A percentile compares a stretch with the other conserved stretches of the same genome.
phyloP scores from a whole-genome alignment of 2,329 filamentous ascomycete species.

The Aureobasidium sp. region DNA sequence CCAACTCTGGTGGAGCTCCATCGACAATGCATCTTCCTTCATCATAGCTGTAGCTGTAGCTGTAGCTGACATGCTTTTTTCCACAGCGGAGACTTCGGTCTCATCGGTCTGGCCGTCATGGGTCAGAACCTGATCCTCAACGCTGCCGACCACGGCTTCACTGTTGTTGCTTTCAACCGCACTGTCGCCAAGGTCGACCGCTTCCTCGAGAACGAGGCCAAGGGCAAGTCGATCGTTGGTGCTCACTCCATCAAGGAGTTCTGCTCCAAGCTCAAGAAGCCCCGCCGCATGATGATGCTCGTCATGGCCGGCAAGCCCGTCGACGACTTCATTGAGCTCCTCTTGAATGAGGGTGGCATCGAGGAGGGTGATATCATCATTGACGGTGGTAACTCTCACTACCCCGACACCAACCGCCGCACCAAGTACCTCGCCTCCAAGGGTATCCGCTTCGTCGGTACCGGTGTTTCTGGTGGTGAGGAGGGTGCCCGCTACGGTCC shows the following conservation, averaged over 20 bases:
- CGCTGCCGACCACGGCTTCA: constrained; percentile 64
- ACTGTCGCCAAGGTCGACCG: constrained; percentile 96
- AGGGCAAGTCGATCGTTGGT: constrained; percentile 86
- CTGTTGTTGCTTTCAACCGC: constrained; percentile 96
- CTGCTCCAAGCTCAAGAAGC: constrained; percentile 91
- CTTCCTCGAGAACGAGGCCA: constrained; percentile 40
- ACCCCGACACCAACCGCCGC: constrained; percentile 96
- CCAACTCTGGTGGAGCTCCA: background rate
- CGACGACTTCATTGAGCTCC: constrained; percentile 96
- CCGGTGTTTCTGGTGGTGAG: constrained; percentile 97
- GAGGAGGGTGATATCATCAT: constrained; percentile 96
- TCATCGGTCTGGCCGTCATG: constrained; percentile 48
- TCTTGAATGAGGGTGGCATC: constrained; percentile 61
- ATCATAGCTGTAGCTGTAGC: constrained; percentile 3
- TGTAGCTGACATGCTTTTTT: constrained; percentile 9
- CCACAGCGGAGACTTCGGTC: constrained; percentile 46
- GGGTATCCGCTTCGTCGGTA: constrained; percentile 92
- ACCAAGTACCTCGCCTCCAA: constrained; percentile 79
- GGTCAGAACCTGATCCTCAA: constrained; percentile 51
- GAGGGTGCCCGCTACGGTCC: constrained; percentile 97
- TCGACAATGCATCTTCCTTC: background rate
- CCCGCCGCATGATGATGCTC: constrained; percentile 94
- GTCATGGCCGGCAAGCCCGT: constrained; percentile 98
- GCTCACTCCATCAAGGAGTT: constrained; percentile 94
- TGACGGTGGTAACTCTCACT: constrained; percentile 98